phyloP scores from a whole-genome alignment of 1,284 basidiomycete species.

The Tylopilus orsonianus region DNA sequence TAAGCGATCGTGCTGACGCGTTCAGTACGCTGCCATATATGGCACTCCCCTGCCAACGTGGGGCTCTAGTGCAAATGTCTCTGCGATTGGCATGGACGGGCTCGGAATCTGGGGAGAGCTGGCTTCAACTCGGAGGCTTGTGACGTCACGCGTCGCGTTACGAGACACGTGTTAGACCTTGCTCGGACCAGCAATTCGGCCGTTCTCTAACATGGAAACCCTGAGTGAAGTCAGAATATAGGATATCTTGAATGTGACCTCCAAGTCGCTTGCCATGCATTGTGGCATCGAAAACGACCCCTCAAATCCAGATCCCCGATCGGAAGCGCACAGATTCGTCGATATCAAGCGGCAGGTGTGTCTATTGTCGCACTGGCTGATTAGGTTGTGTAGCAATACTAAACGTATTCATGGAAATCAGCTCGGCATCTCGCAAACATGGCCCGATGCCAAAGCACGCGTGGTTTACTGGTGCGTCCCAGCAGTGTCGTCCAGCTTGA shows the following conservation, averaged over 20 bases:
- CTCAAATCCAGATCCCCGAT: slow-evolving; percentile 6
- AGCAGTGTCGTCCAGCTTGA: background rate
- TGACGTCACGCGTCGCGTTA: no score
- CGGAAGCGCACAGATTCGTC: slow-evolving; percentile 9
- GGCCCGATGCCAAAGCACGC: slow-evolving; percentile 15
- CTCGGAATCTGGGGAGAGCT: no score
- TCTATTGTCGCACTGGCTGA: background rate
- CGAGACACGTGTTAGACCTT: no score
- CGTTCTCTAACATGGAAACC: background rate
- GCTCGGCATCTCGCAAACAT: slow-evolving; percentile 27
- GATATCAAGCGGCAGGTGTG: slow-evolving; percentile 18
- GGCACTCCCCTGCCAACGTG: no score
- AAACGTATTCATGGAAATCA: slow-evolving; percentile 3
- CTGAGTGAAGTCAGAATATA: background rate
- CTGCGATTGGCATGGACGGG: no score
- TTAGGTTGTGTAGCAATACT: no score
- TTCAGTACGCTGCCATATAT: background rate
- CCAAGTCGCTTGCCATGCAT: slow-evolving; percentile 25
- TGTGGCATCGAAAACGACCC: slow-evolving; percentile 21
- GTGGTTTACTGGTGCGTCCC: slow-evolving; percentile 23
- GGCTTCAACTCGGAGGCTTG: no score
- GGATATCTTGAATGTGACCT: slow-evolving; percentile 9
- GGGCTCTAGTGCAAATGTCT: no score
- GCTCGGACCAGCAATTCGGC: no score
- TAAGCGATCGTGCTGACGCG: slow-evolving; percentile 13